Evolutionary conservation across 2,329 filamentous ascomycete genomes (phyloP), one percentile per base, ranked within the genome.

Genomic region (Escovopsis sp.): DNA sequence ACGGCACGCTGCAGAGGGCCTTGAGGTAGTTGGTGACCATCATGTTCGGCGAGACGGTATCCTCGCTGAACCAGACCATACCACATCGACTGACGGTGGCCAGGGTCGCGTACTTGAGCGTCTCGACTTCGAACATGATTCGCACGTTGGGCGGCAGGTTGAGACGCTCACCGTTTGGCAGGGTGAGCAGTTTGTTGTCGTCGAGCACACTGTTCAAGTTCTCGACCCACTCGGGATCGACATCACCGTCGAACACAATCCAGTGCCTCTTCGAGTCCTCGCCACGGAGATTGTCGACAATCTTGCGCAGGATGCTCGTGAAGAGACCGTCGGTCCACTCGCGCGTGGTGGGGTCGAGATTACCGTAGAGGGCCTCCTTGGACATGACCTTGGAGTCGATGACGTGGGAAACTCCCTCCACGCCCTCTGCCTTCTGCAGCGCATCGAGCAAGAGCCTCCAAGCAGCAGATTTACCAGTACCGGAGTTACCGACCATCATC

Each of bases 351-450:
- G 85, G 88, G 60, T 99, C 91, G 39, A 99, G 73, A 53, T 80
- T 95, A 57, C 91, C 91, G 56, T 98, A 99, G 4, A 99, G 70
- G 23, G 85, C 85, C 65, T 99, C 91, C 65, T 99, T 99, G 41
- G 88, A 94, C 91, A 99, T 98, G 61, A 98, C 93, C 67, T 99
- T 99, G 35, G 89, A 93, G 61, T 99, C 91, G 53, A 99, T 98
- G 44, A 98, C 85, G 57, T 99, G 91, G 51, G 80, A 94, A 38
- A 98, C 85, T 30, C 93, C 91, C 61, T 99, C 93, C 6, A 93
- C 73, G 23, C 82, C 81, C 59, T 98, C 91, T 12, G 94, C 85
- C 54, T 83, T 79, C 55, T 96, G 89, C 45, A 98, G 66, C 12
- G 93, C 91, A 55, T 93, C 84, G 18, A 98, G 73, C 41, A 99